A percentile compares a stretch with the other conserved stretches of the same genome.
phyloP scores from a whole-genome alignment of 352 stramenopile species.

The Peronospora belbahrii region DNA sequence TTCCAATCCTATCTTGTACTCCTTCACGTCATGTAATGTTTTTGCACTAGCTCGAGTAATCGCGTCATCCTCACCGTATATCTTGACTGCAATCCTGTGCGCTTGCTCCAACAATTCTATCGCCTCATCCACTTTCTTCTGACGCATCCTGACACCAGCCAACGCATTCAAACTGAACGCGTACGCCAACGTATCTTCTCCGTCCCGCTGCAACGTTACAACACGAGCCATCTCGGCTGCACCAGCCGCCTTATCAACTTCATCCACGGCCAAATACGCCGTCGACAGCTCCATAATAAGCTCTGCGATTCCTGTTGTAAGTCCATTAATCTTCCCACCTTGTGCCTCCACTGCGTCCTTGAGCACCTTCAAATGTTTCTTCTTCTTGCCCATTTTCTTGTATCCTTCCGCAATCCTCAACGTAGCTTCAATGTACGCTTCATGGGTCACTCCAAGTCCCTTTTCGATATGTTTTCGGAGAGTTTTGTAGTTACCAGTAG shows the following conservation, averaged over 20 bases:
- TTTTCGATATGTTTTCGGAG: conserved; percentile 64
- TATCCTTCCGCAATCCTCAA: conserved; percentile 64
- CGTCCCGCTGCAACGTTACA: conserved; percentile 60
- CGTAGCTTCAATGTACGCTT: conserved; percentile 67
- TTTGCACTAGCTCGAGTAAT: conserved; percentile 57
- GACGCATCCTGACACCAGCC: conserved; percentile 65
- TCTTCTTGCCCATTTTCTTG: conserved; percentile 53
- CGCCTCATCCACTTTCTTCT: conserved; percentile 45
- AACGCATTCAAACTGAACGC: conserved; percentile 80
- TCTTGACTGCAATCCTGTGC: conserved; percentile 54
- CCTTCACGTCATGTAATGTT: conserved; percentile 57
- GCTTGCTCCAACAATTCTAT: conserved; percentile 57
- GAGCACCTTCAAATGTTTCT: conserved; percentile 43
- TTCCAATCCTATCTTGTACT: conserved; percentile 40
- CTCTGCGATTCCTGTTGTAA: conserved; percentile 63
- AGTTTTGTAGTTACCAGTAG: conserved; percentile 58
- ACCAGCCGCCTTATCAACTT: conserved; percentile 33
- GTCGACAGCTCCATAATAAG: conserved; percentile 73
- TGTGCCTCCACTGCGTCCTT: conserved; percentile 52
- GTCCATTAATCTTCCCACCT: conserved; percentile 45
- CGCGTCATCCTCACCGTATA: conserved; percentile 52
- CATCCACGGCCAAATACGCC: conserved; percentile 30
- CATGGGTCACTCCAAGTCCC: conserved; percentile 55
- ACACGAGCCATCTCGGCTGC: conserved; percentile 36
- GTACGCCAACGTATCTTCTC: conserved; percentile 53